Percentiles rank a stretch among this genome's conserved stretches.
Evolutionary conservation across 2,329 filamentous ascomycete species (phyloP).

Genomic region (Hymenoscyphus infarciens): DNA sequence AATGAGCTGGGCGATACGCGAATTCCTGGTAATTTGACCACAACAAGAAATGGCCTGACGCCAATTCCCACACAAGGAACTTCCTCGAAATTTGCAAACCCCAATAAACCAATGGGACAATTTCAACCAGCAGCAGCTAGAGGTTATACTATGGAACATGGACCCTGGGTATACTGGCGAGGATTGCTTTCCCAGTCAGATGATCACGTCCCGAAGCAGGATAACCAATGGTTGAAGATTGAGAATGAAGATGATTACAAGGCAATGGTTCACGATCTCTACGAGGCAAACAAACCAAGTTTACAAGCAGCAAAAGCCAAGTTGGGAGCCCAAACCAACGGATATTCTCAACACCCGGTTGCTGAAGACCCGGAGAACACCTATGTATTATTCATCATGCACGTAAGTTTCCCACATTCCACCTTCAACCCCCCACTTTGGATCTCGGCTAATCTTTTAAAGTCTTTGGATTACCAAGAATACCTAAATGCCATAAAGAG

Average conservation of each 20-base stretch:
- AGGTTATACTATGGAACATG: neutral
- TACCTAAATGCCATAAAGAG: no score
- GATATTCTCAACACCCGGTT: neutral
- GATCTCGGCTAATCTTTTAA: no score
- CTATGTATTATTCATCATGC: conserved; percentile 3
- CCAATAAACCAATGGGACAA: neutral
- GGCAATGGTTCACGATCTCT: conserved; percentile 1
- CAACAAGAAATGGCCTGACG: no score
- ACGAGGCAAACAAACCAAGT: neutral
- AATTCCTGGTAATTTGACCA: no score
- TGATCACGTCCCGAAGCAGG: neutral
- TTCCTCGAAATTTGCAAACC: neutral
- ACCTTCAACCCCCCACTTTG: no score
- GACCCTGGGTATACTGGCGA: neutral
- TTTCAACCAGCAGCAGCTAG: neutral
- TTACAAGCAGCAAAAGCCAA: neutral
- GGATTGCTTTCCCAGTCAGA: neutral
- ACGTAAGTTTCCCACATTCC: conserved; percentile 5
- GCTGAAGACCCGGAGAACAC: neutral
- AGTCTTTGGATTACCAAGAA: no score
- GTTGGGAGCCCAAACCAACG: neutral
- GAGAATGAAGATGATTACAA: conserved; percentile 1
- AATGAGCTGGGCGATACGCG: no score
- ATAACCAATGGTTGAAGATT: neutral
- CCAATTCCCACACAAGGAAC: no score